Base-by-base conservation (phyloP, 306 rosid species). In the Betula pendula region DNA sequence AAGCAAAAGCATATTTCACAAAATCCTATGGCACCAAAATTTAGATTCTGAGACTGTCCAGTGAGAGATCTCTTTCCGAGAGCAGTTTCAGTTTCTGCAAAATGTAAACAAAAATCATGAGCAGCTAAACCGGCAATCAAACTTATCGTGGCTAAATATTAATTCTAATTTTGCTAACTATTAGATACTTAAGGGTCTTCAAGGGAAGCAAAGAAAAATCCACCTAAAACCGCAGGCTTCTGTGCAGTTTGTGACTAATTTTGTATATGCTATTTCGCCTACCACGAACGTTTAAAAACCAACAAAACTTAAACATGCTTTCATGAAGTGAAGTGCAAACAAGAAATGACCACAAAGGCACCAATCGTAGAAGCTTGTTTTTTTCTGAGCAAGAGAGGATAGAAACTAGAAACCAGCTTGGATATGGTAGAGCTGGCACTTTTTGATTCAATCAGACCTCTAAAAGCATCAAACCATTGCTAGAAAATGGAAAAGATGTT, bases 81-180 rank as follows among this genome's bases (percentile, higher is more conserved):
- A 94, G 82, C 74, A 79, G 24, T 89, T 92, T 94, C 90, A 94
- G 80, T 82, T 92, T 94, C 98, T 94, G 96, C 72, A 84, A 78
- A 74, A 71, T 38, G 20, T 58, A 56, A 4, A 84, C 55, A 85
- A 40, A 65, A 45, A 72, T 47, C 69, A 77, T 79, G 58, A 78
- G 68, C 25, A 68, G 13, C 74, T 59, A 44, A 27, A 71, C 20
- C 2, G 44, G 33, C 51, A 42, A 1, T 78, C 40, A 17, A 59
- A 24, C 71, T 38, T 48, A 42, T 14, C 5, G 8, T 16, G 19
- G 33, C 38, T 24, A 56, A 58, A 63, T 33, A 15, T n/a, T 62
- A 14, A 5, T 62, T 27, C 69, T 4, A 8, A 20, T 53, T n/a
- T 20, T 14, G 45, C 44, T 8, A 42, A 55, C 15, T 55, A 42